Evolutionary conservation across 2,329 filamentous ascomycete genomes (phyloP).

Genomic region (Aspergillus sp.): DNA sequence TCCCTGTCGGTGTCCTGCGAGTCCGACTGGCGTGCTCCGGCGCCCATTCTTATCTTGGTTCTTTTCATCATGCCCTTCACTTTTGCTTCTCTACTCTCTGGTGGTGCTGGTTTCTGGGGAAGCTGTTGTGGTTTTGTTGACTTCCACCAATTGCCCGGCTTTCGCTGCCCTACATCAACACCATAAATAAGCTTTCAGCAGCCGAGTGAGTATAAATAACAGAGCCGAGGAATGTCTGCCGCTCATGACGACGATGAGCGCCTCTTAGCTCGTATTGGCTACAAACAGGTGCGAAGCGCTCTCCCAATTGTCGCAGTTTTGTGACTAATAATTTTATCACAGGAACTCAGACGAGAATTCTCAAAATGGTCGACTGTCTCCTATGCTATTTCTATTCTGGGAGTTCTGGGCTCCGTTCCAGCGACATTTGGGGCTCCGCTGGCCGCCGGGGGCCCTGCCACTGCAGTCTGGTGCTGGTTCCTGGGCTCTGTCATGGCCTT

Average conservation of each 20-base stretch:
- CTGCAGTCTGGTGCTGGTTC: conserved; percentile 66
- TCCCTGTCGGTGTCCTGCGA: not conserved
- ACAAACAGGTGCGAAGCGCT: conserved; percentile 54
- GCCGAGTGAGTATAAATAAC: not conserved
- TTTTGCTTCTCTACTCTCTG: not conserved
- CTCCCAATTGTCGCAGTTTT: not conserved
- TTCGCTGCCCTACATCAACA: not conserved
- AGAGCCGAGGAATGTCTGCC: conserved; percentile 32
- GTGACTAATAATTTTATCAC: not conserved
- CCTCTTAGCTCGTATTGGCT: conserved; percentile 61
- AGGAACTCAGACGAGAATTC: conserved; percentile 64
- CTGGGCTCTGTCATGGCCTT: conserved; percentile 64
- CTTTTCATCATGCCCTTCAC: conserved; percentile 5
- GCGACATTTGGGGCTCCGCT: conserved; percentile 63
- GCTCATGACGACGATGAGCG: conserved; percentile 61
- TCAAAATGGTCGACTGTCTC: conserved; percentile 67
- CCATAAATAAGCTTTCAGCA: not conserved
- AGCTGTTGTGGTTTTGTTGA: not conserved
- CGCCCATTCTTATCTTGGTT: conserved; percentile 1
- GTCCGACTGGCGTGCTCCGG: not conserved
- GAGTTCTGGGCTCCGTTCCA: conserved; percentile 64
- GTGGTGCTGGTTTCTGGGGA: not conserved
- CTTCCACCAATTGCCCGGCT: not conserved
- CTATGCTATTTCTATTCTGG: conserved; percentile 65
- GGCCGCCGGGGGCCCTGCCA: conserved; percentile 60